phyloP scores from a whole-genome alignment of 2,329 filamentous ascomycete species.

The Diaporthe vaccinii region DNA sequence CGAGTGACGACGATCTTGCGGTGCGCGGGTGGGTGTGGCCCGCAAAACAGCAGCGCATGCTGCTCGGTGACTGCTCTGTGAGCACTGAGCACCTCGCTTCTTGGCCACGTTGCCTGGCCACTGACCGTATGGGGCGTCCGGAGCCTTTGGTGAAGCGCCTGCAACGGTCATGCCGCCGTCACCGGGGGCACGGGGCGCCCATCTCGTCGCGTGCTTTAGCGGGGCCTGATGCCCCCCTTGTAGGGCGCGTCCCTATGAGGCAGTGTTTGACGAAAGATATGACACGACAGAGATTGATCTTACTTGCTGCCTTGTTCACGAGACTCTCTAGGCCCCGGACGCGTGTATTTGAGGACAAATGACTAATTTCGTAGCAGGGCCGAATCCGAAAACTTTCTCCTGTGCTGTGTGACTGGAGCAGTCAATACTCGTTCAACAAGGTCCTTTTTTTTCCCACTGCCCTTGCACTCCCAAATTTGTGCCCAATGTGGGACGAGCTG shows the following conservation, averaged over 20 bases:
- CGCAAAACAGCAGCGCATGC: slow-evolving; percentile 21
- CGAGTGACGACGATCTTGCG: slow-evolving; percentile 33
- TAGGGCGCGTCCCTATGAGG: slow-evolving; percentile 23
- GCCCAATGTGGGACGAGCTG: slow-evolving; percentile 25
- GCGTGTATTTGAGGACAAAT: background rate
- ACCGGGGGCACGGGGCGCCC: slow-evolving; percentile 24
- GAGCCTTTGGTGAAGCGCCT: slow-evolving; percentile 20
- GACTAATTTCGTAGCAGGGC: slow-evolving; percentile 4
- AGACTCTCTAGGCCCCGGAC: background rate
- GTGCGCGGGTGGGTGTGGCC: slow-evolving; percentile 15
- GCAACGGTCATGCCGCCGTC: slow-evolving; percentile 31
- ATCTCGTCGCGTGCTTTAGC: slow-evolving; percentile 27
- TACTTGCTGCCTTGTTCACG: background rate
- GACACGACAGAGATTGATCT: slow-evolving; percentile 16
- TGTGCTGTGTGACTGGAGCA: background rate
- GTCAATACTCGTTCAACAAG: background rate
- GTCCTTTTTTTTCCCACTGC: background rate
- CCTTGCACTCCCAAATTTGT: slow-evolving; percentile 21
- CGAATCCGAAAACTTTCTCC: background rate
- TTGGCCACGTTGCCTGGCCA: slow-evolving; percentile 21
- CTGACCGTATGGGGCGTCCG: slow-evolving; percentile 20
- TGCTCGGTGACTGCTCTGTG: slow-evolving; percentile 15
- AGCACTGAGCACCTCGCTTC: slow-evolving; percentile 17
- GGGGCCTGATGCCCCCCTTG: slow-evolving; percentile 14
- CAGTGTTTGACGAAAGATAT: slow-evolving; percentile 24